These are phyloP conservation scores for Coemansia sp. DNA, from an alignment of 371 early-diverging fungal genomes.

Conservation along the genomic window DNA sequence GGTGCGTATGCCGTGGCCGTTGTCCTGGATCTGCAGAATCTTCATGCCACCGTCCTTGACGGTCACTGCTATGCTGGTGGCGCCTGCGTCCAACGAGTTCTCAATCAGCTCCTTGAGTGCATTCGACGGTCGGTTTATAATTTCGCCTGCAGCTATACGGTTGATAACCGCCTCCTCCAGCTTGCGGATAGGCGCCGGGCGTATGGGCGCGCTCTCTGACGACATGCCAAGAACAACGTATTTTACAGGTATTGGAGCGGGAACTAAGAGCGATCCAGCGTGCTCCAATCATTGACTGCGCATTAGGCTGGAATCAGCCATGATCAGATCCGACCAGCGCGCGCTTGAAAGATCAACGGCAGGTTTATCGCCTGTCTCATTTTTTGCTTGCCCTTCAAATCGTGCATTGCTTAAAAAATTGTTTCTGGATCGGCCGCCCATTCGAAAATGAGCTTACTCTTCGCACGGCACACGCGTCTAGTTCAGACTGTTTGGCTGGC, in stretches of 20 bases:
- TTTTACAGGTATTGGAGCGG: not conserved
- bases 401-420: not conserved
- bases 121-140: constrained; percentile 91
- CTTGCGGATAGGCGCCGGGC: constrained; percentile 58
- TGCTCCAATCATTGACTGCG: not conserved
- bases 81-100: constrained; percentile 94
- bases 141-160: constrained; percentile 96
- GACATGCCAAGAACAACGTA: constrained; percentile 1
- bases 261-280: not conserved
- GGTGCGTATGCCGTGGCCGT: constrained; percentile 92
- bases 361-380: not conserved
- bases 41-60: constrained; percentile 90
- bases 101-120: constrained; percentile 98
- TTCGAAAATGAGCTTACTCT: constrained; percentile 11
- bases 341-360: not conserved
- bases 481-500: not conserved
- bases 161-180: constrained; percentile 84
- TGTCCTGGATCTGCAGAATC: constrained; percentile 92
- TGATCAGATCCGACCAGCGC: not conserved
- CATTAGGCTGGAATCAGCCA: not conserved
- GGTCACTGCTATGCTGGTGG: constrained; percentile 78
- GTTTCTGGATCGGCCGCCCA: not conserved
- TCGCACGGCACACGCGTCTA: constrained; percentile 10
- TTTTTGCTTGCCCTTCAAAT: not conserved
- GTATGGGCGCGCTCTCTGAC: not conserved